Conservation (phyloP, 768 basidiomycete genomes). For the Termitomyces sp. region DNA sequence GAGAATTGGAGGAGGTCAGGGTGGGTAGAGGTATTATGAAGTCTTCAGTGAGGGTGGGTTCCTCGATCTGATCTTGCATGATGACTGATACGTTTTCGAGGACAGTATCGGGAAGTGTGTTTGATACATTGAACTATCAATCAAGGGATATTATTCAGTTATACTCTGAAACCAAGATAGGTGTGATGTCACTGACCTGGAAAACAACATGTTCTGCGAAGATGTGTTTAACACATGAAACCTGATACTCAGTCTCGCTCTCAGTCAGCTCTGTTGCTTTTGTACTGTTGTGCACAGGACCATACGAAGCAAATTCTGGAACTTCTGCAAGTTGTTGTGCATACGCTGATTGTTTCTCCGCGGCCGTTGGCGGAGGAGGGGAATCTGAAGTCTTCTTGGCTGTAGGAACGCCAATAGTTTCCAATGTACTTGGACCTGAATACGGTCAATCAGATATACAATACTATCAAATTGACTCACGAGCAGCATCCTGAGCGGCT, state of each 20-base stretch:
- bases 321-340: slow-evolving; percentile 80
- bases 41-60: slow-evolving; percentile 79
- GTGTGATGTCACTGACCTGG: slow-evolving; percentile 55
- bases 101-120: slow-evolving; percentile 93
- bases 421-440: slow-evolving; percentile 81
- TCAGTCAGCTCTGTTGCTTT: slow-evolving; percentile 86
- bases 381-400: slow-evolving; percentile 51
- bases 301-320: slow-evolving; percentile 82
- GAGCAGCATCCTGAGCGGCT: slow-evolving; percentile 81
- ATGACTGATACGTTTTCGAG: slow-evolving; percentile 91
- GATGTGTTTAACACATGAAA: slow-evolving; percentile 93
- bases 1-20: slow-evolving; percentile 63
- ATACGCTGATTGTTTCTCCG: slow-evolving; percentile 86
- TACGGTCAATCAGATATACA: slow-evolving; percentile 5
- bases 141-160: not conserved
- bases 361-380: slow-evolving; percentile 75
- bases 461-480: slow-evolving; percentile 40
- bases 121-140: slow-evolving; percentile 89
- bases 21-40: slow-evolving; percentile 86
- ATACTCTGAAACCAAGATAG: not conserved
- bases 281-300: slow-evolving; percentile 82
- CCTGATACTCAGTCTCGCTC: slow-evolving; percentile 97
- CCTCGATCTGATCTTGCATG: slow-evolving; percentile 78
- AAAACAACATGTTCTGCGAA: slow-evolving; percentile 96
- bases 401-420: slow-evolving; percentile 73